Evolutionary conservation across 352 stramenopile genomes (phyloP), one percentile per base, ranked within the genome.

Genomic region (Phytophthora melonis): DNA sequence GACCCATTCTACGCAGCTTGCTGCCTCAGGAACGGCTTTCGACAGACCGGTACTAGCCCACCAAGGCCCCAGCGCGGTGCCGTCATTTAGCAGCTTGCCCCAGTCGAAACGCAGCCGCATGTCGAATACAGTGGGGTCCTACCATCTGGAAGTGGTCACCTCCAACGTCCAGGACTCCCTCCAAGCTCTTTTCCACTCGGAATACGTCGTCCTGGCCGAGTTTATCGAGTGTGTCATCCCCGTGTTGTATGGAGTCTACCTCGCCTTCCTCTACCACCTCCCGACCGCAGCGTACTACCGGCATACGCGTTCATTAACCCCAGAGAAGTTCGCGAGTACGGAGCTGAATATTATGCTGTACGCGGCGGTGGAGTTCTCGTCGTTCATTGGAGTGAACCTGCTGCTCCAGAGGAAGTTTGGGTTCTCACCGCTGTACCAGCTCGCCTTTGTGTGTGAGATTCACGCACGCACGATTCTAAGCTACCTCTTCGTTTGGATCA

Each of bases 201-300:
- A 82, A 47, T 83, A 81, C 23, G 30, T 77, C 23, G 65, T 80
- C 5, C 61, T 80, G 21, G 58, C 67, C n/a, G 74, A 84, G 63
- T 79, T 75, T 45, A 62, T 80, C 58, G 72, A 84, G 62, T 72
- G 43, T 32, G 21, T 63, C 14, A 66, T 82, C 23, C 74, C 74
- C 14, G 49, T 80, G 14, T 21, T 82, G 14, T 76, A 77, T 49
- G 58, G 50, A 0, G 19, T 75, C 9, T 84, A 78, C 23, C 39
- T 71, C 0, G 49, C 25, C 0, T 54, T 70, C 7, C 30, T 82
- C 11, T 58, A 53, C 7, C 52, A 82, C 8, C 41, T 78, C 7
- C 74, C 71, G 1, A 80, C 74, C 27, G 58, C 50, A 3, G 36
- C 25, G 4, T 70, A 75, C 16, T 74, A 63, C 9, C 45, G 45